Evolutionary conservation across 495 filamentous ascomycete genomes (phyloP).

Genomic region (Neurospora hispaniola): DNA sequence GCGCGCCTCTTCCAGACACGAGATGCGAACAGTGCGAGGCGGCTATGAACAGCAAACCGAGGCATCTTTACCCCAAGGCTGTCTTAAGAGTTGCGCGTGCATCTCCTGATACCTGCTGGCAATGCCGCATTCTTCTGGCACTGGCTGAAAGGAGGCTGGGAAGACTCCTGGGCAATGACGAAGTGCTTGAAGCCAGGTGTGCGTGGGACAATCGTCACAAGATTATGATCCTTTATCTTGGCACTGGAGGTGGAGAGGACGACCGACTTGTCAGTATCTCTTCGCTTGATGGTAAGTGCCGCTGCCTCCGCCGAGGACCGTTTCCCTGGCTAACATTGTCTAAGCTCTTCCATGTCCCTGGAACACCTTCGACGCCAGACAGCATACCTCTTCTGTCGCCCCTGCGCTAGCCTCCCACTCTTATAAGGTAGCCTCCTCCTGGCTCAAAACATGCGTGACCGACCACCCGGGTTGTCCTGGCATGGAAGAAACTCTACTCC

Average conservation of each 20-base stretch:
- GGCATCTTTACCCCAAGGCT: neutral
- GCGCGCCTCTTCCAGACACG: neutral
- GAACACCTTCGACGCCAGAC: neutral
- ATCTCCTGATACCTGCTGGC: neutral
- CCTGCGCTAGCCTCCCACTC: neutral
- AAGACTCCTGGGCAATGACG: neutral
- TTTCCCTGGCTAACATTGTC: neutral
- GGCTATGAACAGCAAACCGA: neutral
- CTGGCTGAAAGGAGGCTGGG: neutral
- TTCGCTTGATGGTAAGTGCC: neutral
- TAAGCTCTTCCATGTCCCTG: neutral
- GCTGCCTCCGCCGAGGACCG: neutral
- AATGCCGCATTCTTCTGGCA: neutral
- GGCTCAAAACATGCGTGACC: neutral
- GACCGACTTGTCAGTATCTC: neutral
- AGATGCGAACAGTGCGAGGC: neutral
- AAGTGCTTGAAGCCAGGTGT: neutral
- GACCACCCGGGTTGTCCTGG: neutral
- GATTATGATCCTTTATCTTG: neutral
- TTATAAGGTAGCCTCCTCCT: neutral
- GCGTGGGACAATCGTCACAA: neutral
- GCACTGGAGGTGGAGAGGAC: neutral
- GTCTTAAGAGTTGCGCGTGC: neutral
- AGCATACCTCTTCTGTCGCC: neutral
- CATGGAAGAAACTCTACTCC: neutral